Conservation (phyloP, 495 filamentous ascomycete species). For the Penicillium soppii region DNA sequence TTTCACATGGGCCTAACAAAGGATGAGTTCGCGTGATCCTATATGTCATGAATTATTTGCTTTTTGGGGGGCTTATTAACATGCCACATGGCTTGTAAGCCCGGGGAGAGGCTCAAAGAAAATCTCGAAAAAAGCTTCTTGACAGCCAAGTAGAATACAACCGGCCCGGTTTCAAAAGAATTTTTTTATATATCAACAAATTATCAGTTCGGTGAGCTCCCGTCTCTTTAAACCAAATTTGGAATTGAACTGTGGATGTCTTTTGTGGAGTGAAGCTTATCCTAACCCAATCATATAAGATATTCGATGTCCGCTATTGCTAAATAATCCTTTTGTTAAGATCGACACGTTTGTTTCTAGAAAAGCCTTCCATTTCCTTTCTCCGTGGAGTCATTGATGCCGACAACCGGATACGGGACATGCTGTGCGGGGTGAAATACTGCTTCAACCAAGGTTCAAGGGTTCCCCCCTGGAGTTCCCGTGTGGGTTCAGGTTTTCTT, state of each 20-base stretch:
- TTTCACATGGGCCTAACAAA: too few relatives aligned
- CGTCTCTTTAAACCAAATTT: background rate
- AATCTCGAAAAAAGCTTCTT: too few relatives aligned
- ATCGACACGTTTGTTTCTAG: conserved; percentile 5
- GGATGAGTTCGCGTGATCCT: too few relatives aligned
- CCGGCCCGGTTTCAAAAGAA: background rate
- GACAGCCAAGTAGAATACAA: background rate
- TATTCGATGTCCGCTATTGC: conserved; percentile 11
- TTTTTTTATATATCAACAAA: too few relatives aligned
- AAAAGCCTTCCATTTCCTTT: background rate
- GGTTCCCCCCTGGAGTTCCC: background rate
- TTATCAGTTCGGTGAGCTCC: background rate
- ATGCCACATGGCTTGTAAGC: too few relatives aligned
- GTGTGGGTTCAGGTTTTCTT: background rate
- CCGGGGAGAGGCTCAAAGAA: too few relatives aligned
- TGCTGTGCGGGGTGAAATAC: conserved; percentile 1
- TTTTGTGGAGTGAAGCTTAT: conserved; percentile 14
- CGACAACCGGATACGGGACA: background rate
- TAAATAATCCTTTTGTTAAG: conserved; percentile 7
- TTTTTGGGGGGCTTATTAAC: too few relatives aligned
- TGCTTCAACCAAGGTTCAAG: background rate
- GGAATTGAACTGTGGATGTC: too few relatives aligned
- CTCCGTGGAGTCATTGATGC: background rate
- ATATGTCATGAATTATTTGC: too few relatives aligned
- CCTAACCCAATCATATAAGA: conserved; percentile 11